A percentile compares a stretch with the other conserved stretches of the same genome.
Conservation (phyloP, 2,329 filamentous ascomycete genomes). For the Elsinoe fawcettii region DNA sequence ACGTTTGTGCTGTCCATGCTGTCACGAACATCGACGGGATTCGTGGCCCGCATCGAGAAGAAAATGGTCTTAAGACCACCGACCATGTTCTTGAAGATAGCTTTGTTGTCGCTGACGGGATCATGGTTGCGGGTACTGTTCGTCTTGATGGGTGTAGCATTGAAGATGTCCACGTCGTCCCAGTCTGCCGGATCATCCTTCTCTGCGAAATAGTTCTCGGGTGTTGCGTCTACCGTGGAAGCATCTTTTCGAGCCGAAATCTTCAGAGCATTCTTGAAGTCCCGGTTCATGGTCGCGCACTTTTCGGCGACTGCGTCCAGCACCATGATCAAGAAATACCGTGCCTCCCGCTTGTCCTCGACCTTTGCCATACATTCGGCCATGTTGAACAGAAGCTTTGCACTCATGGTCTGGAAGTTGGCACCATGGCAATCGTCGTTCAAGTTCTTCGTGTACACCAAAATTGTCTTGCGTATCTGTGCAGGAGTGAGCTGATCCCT, state of each 20-base stretch:
- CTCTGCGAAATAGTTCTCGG: constrained; percentile 78
- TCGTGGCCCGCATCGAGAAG: constrained; percentile 87
- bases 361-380: constrained; percentile 95
- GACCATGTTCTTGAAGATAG: constrained; percentile 92
- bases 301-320: constrained; percentile 97
- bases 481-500: constrained; percentile 79
- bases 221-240: constrained; percentile 49
- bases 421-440: constrained; percentile 95
- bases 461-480: constrained; percentile 90
- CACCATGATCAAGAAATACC: constrained; percentile 95
- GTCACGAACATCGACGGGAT: constrained; percentile 51
- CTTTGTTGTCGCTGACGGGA: constrained; percentile 93
- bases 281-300: constrained; percentile 94
- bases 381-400: constrained; percentile 94
- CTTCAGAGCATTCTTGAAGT: constrained; percentile 92
- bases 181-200: constrained; percentile 77
- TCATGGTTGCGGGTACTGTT: constrained; percentile 86
- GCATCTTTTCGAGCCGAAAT: constrained; percentile 69
- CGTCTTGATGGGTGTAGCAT: constrained; percentile 90
- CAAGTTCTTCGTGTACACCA: constrained; percentile 93
- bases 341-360: constrained; percentile 84
- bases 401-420: constrained; percentile 99
- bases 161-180: constrained; percentile 98
- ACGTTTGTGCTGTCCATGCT: constrained; percentile 68
- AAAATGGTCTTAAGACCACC: constrained; percentile 95